Conservation (phyloP, 768 basidiomycete genomes). For the Podaxis sp. region DNA sequence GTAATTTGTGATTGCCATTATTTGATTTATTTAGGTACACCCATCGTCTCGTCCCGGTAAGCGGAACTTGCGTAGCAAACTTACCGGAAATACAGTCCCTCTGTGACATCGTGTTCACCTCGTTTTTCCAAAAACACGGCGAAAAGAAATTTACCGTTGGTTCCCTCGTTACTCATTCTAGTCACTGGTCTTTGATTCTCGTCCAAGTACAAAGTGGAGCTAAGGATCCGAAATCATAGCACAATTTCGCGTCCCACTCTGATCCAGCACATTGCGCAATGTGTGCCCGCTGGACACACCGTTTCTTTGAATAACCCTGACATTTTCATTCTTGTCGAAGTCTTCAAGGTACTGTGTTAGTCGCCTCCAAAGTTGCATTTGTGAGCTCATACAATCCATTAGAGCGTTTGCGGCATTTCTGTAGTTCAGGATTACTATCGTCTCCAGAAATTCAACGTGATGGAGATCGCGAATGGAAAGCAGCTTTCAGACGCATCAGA, state of each 20-base stretch:
- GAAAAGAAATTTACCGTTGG: constrained; percentile 45
- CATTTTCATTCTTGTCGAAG: constrained; percentile 72
- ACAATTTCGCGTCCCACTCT: constrained; percentile 54
- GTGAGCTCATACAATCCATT: constrained; percentile 1
- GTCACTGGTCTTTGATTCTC: neutral
- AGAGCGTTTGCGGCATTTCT: constrained; percentile 77
- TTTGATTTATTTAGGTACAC: constrained; percentile 42
- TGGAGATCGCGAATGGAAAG: constrained; percentile 58
- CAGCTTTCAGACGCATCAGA: constrained; percentile 18
- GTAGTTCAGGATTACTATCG: constrained; percentile 69
- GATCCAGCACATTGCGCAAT: constrained; percentile 65
- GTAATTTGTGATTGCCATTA: neutral
- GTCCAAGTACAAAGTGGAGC: constrained; percentile 77
- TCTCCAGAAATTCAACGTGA: constrained; percentile 74
- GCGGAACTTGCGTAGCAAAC: constrained; percentile 63
- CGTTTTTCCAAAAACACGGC: constrained; percentile 45
- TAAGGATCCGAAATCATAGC: constrained; percentile 74
- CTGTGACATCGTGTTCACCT: constrained; percentile 48
- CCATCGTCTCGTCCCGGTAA: constrained; percentile 69
- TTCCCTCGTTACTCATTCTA: neutral
- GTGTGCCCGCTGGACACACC: constrained; percentile 61
- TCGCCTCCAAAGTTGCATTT: neutral
- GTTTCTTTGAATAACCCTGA: constrained; percentile 69
- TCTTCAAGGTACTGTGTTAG: constrained; percentile 63
- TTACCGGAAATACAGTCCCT: constrained; percentile 63